A percentile compares a stretch with the other conserved stretches of the same genome.
phyloP scores from a whole-genome alignment of 1,139 yeast genomes.

The Magnusiomyces clavatus region DNA sequence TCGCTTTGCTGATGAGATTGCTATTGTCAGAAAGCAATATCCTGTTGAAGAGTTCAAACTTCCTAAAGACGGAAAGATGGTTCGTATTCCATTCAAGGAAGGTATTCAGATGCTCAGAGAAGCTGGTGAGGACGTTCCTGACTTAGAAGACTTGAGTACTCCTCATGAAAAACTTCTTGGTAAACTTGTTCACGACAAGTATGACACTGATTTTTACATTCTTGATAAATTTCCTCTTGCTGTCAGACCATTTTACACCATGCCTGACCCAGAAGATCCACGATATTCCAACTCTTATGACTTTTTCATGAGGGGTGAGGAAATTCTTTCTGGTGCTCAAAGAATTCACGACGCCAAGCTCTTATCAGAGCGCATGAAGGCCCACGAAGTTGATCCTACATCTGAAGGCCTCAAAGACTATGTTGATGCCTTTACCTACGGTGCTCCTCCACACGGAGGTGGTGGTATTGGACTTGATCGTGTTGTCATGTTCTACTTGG shows the following conservation, averaged over 20 bases:
- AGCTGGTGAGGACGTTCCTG: conserved; percentile 74
- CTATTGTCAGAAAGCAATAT: conserved; percentile 83
- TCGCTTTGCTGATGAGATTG: conserved; percentile 79
- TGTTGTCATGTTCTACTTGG: conserved; percentile 96
- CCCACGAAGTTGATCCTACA: conserved; percentile 73
- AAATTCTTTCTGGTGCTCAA: conserved; percentile 96
- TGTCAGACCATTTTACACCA: conserved; percentile 95
- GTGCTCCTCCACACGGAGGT: conserved; percentile 99
- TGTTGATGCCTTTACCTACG: conserved; percentile 85
- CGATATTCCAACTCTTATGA: conserved; percentile 84
- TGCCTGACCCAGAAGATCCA: conserved; percentile 94
- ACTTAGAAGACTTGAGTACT: conserved; percentile 83
- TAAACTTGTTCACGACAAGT: conserved; percentile 81
- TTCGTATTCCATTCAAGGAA: conserved; percentile 79
- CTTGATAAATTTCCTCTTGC: conserved; percentile 97
- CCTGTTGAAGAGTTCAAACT: conserved; percentile 96
- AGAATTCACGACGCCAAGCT: conserved; percentile 92
- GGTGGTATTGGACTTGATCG: conserved; percentile 99
- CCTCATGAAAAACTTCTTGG: conserved; percentile 94
- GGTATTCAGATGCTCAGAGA: conserved; percentile 80
- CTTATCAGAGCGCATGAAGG: conserved; percentile 71
- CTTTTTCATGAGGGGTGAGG: conserved; percentile 99
- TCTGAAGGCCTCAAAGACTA: conserved; percentile 83
- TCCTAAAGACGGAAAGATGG: conserved; percentile 70
- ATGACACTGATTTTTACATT: conserved; percentile 95